Percentiles rank a stretch among this genome's conserved stretches.
These are phyloP conservation scores for Nymphaea colorata DNA, from an alignment of 164 flowering plant genomes.

Conservation along the genomic window DNA sequence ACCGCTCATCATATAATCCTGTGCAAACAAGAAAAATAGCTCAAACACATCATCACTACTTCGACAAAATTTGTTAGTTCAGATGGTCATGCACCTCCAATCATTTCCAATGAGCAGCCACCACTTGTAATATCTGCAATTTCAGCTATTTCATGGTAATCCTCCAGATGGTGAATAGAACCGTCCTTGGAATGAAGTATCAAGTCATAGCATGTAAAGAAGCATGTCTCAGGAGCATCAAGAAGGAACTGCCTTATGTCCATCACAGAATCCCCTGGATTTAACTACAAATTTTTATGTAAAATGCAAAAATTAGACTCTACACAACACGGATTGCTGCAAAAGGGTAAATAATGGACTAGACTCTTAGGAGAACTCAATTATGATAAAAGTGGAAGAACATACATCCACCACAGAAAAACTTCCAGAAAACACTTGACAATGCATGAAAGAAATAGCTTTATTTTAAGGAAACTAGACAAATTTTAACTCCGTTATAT, in stretches of 20 bases:
- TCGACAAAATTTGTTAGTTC: neutral
- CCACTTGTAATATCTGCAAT: constrained; percentile 92
- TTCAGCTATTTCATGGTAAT: constrained; percentile 90
- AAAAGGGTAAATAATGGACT: neutral
- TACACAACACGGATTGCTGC: neutral
- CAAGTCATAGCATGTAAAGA: constrained; percentile 86
- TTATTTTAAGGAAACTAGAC: neutral
- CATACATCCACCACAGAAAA: neutral
- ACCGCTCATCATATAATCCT: constrained; percentile 94
- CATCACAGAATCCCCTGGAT: constrained; percentile 98
- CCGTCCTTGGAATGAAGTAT: constrained; percentile 80
- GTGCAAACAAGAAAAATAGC: constrained; percentile 10
- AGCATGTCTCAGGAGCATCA: constrained; percentile 96
- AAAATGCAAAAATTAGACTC: neutral
- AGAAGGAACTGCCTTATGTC: constrained; percentile 96
- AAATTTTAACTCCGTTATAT: neutral
- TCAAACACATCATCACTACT: neutral
- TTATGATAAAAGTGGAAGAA: neutral
- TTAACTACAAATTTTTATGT: constrained; percentile 40
- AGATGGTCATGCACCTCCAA: constrained; percentile 42
- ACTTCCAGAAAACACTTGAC: neutral
- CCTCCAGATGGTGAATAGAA: constrained; percentile 69
- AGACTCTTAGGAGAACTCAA: neutral
- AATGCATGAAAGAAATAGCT: neutral
- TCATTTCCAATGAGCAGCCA: constrained; percentile 89